These are phyloP conservation scores for Alternaria arborescens DNA, from an alignment of 2,329 filamentous ascomycete genomes.

Conservation along the genomic window DNA sequence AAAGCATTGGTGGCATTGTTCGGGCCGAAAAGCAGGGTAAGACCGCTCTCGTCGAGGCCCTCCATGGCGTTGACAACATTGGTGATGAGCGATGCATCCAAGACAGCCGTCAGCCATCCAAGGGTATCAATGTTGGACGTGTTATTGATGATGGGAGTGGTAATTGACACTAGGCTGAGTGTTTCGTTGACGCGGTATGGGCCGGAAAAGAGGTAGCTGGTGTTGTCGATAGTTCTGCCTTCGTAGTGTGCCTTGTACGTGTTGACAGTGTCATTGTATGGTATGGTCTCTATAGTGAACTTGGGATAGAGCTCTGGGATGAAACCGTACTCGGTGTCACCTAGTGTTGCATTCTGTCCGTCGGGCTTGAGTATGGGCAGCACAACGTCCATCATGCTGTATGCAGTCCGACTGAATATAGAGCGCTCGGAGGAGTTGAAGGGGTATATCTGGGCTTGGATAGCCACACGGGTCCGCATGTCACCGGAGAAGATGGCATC, in stretches of 20 bases:
- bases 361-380: conserved; percentile 71
- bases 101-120: conserved; percentile 85
- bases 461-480: conserved; percentile 58
- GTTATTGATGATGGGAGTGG: conserved; percentile 78
- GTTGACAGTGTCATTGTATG: conserved; percentile 44
- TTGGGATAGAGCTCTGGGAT: conserved; percentile 80
- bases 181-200: conserved; percentile 76
- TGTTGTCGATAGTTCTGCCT: conserved; percentile 54
- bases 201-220: conserved; percentile 75
- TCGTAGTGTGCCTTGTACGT: conserved; percentile 54
- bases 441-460: conserved; percentile 79
- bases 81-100: conserved; percentile 71
- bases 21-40: conserved; percentile 76
- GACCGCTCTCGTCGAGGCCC: conserved; percentile 74
- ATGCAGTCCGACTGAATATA: conserved; percentile 56
- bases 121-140: conserved; percentile 69
- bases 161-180: conserved; percentile 81
- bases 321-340: conserved; percentile 71
- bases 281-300: conserved; percentile 67
- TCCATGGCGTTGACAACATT: conserved; percentile 69
- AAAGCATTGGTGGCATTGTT: conserved; percentile 68
- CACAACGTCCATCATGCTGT: conserved; percentile 57
- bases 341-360: conserved; percentile 67
- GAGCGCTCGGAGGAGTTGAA: conserved; percentile 66
- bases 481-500: conserved; percentile 72